A percentile compares a stretch with the other conserved stretches of the same genome.
Evolutionary conservation across 2,329 filamentous ascomycete genomes (phyloP).

Genomic region (Beauveria varroae): DNA sequence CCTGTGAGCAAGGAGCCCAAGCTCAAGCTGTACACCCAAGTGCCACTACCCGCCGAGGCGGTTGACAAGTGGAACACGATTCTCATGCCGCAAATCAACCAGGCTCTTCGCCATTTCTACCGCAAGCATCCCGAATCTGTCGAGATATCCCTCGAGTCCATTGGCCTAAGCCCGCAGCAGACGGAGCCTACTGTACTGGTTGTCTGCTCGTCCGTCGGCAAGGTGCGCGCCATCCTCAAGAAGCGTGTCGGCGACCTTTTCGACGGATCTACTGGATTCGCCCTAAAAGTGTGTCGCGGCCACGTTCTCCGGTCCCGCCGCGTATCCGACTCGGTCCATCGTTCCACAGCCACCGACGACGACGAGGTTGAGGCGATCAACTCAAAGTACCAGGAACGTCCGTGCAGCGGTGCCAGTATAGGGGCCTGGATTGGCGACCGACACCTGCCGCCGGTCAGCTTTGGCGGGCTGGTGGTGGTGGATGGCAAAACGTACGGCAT

Average conservation of each 20-base stretch:
- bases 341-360: constrained; percentile 26
- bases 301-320: constrained; percentile 56
- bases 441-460: constrained; percentile 83
- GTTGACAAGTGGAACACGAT: constrained; percentile 65
- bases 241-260: constrained; percentile 60
- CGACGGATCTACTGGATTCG: constrained; percentile 53
- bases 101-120: constrained; percentile 62
- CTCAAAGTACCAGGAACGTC: constrained; percentile 68
- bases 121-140: constrained; percentile 68
- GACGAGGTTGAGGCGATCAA: constrained; percentile 49
- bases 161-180: constrained; percentile 59
- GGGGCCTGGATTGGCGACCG: constrained; percentile 80
- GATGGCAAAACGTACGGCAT: constrained; percentile 83
- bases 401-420: constrained; percentile 83
- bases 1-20: constrained; percentile 29
- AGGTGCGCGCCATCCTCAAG: constrained; percentile 63
- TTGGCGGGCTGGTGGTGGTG: constrained; percentile 79
- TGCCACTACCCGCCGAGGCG: constrained; percentile 49
- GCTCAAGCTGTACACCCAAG: constrained; percentile 52
- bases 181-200: constrained; percentile 68
- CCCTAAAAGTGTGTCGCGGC: constrained; percentile 65
- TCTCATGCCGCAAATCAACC: constrained; percentile 66
- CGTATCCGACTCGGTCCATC: constrained; percentile 19
- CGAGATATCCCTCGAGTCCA: constrained; percentile 68
- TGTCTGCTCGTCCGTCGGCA: constrained; percentile 66